A percentile compares a stretch with the other conserved stretches of the same genome.
These are phyloP conservation scores for Limnomonas spitsbergensis DNA, from an alignment of 139 green algal species.

Conservation along the genomic window DNA sequence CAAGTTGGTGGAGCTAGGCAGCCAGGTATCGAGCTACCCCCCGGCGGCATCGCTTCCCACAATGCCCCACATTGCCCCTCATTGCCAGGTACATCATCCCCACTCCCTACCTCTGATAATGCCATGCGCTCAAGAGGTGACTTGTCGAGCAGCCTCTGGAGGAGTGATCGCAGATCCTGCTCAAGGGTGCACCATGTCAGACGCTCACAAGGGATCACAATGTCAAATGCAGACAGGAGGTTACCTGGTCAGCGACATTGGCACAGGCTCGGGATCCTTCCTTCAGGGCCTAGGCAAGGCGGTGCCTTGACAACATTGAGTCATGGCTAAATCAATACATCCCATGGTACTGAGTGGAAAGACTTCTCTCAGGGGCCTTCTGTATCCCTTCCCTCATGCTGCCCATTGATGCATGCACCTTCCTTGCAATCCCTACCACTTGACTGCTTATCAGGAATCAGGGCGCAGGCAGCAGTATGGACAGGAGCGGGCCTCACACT, in stretches of 20 bases:
- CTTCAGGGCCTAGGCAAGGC: no score
- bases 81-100: not conserved
- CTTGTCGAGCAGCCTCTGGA: constrained; percentile 27
- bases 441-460: not conserved
- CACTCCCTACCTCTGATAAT: not conserved
- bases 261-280: not conserved
- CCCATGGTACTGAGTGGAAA: no score
- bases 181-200: not conserved
- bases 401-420: no score
- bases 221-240: not conserved
- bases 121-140: constrained; percentile 16
- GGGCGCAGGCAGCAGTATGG: not conserved
- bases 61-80: not conserved
- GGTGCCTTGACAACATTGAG: no score
- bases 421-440: no score
- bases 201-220: not conserved
- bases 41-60: not conserved
- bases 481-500: no score
- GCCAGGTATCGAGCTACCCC: no score
- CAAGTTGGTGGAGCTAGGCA: not conserved
- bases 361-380: no score
- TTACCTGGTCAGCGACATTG: not conserved
- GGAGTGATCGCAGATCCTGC: constrained; percentile 14
- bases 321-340: no score
- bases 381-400: no score